Conservation (phyloP, 257 asterid genomes). For the Solanum sejunctum region DNA sequence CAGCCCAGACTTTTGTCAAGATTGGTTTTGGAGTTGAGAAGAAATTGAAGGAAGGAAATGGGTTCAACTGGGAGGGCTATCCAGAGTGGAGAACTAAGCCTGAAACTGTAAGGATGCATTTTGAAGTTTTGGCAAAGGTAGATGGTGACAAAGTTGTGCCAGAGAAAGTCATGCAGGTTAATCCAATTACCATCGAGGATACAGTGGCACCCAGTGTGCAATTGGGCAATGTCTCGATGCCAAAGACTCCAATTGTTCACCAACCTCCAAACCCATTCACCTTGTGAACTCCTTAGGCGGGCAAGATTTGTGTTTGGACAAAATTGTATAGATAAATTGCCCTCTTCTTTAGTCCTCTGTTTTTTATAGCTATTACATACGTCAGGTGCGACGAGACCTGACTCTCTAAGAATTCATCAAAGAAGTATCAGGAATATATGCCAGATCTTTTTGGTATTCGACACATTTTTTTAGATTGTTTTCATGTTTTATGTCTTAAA, state of each 20-base stretch:
- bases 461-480: not conserved
- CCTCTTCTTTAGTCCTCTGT: not conserved
- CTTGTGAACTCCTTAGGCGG: conserved; percentile 20
- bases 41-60: conserved; percentile 43
- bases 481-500: not conserved
- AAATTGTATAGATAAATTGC: conserved; percentile 12
- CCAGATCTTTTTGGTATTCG: not conserved
- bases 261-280: conserved; percentile 57
- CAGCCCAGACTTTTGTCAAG: conserved; percentile 78
- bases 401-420: not conserved
- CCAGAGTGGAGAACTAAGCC: conserved; percentile 88
- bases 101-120: conserved; percentile 56
- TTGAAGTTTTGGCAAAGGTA: conserved; percentile 86
- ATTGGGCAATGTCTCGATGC: conserved; percentile 46
- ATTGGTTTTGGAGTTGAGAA: conserved; percentile 81
- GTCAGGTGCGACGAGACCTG: not conserved
- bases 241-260: conserved; percentile 44
- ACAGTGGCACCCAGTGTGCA: conserved; percentile 33
- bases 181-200: conserved; percentile 61
- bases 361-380: not conserved
- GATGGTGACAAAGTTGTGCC: conserved; percentile 86
- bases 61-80: conserved; percentile 24
- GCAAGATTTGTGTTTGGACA: conserved; percentile 1
- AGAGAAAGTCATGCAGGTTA: conserved; percentile 67
- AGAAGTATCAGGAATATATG: conserved; percentile 1